Conservation (phyloP, 345 rosid species). For the Diplotaxis tenuifolia region DNA sequence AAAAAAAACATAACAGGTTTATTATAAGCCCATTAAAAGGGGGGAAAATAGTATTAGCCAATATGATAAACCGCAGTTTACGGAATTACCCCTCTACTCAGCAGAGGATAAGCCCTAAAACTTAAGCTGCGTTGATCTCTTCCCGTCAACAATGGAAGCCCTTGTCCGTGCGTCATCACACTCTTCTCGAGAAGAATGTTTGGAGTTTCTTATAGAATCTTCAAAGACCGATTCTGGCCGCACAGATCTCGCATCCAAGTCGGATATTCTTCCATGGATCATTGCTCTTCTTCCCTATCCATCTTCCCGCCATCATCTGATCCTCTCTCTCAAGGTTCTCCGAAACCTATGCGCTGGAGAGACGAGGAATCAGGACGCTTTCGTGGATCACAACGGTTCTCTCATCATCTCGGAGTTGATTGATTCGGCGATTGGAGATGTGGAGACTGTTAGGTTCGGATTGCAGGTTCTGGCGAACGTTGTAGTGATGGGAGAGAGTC, state of each 20-base stretch:
- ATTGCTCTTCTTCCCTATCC: slow-evolving; percentile 44
- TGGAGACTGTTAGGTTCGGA: slow-evolving; percentile 46
- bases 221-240: slow-evolving; percentile 54
- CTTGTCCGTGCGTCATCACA: slow-evolving; percentile 41
- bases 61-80: too few relatives aligned
- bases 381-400: slow-evolving; percentile 51
- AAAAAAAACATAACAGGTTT: too few relatives aligned
- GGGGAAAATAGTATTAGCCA: too few relatives aligned
- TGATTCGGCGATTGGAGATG: slow-evolving; percentile 30
- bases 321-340: slow-evolving; percentile 53
- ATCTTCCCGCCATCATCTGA: slow-evolving; percentile 35
- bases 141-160: slow-evolving; percentile 15
- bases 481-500: slow-evolving; percentile 56
- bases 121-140: background rate
- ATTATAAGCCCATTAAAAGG: too few relatives aligned
- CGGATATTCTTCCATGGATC: slow-evolving; percentile 41
- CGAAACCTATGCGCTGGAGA: slow-evolving; percentile 85
- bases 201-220: slow-evolving; percentile 49
- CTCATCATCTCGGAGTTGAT: slow-evolving; percentile 35
- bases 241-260: slow-evolving; percentile 55
- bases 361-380: slow-evolving; percentile 49
- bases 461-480: slow-evolving; percentile 76
- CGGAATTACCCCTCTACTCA: background rate
- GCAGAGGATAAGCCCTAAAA: background rate
- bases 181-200: slow-evolving; percentile 40